Conservation (phyloP, 345 rosid genomes). For the Gossypium arboreum region DNA sequence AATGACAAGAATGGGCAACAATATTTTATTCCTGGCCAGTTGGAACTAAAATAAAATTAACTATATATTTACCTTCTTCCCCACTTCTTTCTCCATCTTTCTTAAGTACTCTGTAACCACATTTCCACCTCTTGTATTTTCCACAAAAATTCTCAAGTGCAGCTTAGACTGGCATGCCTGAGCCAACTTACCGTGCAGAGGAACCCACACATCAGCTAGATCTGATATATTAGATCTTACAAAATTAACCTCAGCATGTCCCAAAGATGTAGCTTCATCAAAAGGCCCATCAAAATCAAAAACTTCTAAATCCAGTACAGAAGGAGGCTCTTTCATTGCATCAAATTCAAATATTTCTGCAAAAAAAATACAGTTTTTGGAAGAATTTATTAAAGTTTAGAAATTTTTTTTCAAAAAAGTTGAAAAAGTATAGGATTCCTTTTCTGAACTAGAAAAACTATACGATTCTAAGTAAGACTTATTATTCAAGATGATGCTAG, state of each 20-base stretch:
- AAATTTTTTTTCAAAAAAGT: not conserved
- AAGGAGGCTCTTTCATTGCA: slow-evolving; percentile 98
- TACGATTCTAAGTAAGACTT: slow-evolving; percentile 2
- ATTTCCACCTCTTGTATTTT: slow-evolving; percentile 79
- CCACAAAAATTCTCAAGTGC: slow-evolving; percentile 83
- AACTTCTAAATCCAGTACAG: slow-evolving; percentile 83
- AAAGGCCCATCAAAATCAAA: slow-evolving; percentile 95
- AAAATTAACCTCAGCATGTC: slow-evolving; percentile 83
- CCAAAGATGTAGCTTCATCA: slow-evolving; percentile 79
- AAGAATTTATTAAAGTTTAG: slow-evolving; percentile 7
- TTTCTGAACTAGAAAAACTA: too few species aligned
- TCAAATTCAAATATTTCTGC: slow-evolving; percentile 98
- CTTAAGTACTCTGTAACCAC: slow-evolving; percentile 74
- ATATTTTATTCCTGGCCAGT: slow-evolving; percentile 9
- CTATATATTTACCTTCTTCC: slow-evolving; percentile 69
- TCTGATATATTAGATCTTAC: slow-evolving; percentile 77
- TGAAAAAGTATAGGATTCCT: too few species aligned
- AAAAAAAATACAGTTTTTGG: slow-evolving; percentile 15
- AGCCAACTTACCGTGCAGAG: slow-evolving; percentile 82
- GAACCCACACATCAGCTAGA: slow-evolving; percentile 88
- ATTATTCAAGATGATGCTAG: not conserved
- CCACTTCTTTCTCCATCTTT: slow-evolving; percentile 99
- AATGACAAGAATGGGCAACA: not conserved
- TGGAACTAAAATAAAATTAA: slow-evolving; percentile 13
- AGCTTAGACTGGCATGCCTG: slow-evolving; percentile 95